Conservation (phyloP, 2,329 filamentous ascomycete genomes). For the Aspergillus sp. region DNA sequence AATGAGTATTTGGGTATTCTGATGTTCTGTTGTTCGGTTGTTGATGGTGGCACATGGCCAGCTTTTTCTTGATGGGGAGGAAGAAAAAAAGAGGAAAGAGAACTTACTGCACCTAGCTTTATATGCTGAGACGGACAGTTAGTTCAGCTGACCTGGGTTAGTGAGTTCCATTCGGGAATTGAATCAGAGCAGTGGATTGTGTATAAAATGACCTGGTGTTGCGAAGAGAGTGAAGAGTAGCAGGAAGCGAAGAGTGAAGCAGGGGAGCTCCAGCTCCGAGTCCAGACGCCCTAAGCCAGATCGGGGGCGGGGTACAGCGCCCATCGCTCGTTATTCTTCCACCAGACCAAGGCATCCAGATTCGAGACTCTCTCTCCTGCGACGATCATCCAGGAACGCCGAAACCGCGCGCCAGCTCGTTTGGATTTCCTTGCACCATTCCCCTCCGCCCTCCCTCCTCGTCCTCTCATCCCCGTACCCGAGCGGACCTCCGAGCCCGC, state of each 20-base stretch:
- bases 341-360: neutral
- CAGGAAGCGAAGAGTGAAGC: neutral
- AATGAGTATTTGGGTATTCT: no score
- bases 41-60: no score
- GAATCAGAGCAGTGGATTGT: neutral
- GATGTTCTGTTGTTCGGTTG: no score
- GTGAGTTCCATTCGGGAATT: neutral
- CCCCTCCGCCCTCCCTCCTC: neutral
- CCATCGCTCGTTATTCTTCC: neutral
- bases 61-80: neutral
- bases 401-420: neutral
- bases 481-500: neutral
- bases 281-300: constrained; percentile 21
- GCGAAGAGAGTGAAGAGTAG: neutral
- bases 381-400: neutral
- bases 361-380: neutral
- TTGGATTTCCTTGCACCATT: neutral
- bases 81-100: neutral
- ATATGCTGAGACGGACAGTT: neutral
- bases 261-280: neutral
- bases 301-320: constrained; percentile 22
- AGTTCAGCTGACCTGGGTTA: neutral
- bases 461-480: neutral
- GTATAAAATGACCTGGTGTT: neutral
- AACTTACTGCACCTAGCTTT: neutral